Evolutionary conservation across 768 basidiomycete genomes (phyloP), one percentile per base, ranked within the genome.

Genomic region (Aureoboletus auriporus): DNA sequence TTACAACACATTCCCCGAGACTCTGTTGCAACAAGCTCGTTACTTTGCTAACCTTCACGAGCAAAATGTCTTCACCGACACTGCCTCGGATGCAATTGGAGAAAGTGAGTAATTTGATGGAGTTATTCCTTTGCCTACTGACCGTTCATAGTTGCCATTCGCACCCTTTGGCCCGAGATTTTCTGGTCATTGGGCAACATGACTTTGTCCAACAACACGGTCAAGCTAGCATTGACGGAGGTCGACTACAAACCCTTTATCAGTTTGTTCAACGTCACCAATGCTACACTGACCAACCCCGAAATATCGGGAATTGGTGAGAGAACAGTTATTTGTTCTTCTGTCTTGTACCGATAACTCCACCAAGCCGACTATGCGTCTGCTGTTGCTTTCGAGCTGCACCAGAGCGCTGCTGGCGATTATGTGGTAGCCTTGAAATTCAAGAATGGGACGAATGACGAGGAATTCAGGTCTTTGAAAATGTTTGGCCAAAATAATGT

Each of bases 181-280:
- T 72, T 92, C 51, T 73, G 67, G 51, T 80, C 85, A 17, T 75
- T 93, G 51, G 80, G 87, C 57, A 83, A 82, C 60, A 85, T 94
- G 70, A 79, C 85, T 13, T 80, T 80, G 69, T 75, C 83, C 52
- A 76, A 74, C 53, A 85, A 89, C 68, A 83, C 83, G 29, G 77
- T 93, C 47, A 84, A 89, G 63, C 73, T 93, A 64, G 76, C 84
- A 60, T 68, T 91, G 57, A 76, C 86, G 52, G 80, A 85, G 69
- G 80, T 84, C 7, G 86, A 89, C 52, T 93, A 93, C 73, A 90
- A 93, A 69, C 84, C 90, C 10, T 89, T 93, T 75, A 84, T 93
- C 60, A 89, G 87, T 30, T 69, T 93, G 63, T 86, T 94, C 76
- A 80, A 82, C 54, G 80, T 86, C 63, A 84, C 86, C 14, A 86